A percentile compares a stretch with the other conserved stretches of the same genome.
Conservation (phyloP, 805 yeast genomes). For the Kluyveromyces aestuarii region DNA sequence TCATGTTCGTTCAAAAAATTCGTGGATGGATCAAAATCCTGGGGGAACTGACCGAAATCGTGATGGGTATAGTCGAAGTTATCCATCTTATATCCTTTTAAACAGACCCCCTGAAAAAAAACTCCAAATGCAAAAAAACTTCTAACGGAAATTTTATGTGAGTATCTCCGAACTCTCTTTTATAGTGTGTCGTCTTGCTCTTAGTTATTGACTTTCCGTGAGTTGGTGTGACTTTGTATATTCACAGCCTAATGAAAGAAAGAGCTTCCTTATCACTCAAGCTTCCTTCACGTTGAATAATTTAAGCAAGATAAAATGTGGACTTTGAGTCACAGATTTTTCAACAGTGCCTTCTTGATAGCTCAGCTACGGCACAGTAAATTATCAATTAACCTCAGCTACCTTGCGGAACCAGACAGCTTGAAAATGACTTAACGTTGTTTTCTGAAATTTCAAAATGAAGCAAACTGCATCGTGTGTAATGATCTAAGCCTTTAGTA, state of each 20-base stretch:
- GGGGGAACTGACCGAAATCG: not conserved
- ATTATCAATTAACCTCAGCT: not conserved
- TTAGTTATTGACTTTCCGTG: not conserved
- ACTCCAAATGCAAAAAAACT: not conserved
- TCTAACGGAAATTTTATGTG: not conserved
- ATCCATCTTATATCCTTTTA: not conserved
- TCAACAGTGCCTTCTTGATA: not conserved
- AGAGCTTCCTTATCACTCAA: not conserved
- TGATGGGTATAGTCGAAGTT: not conserved
- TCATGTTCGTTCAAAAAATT: not conserved
- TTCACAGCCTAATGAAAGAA: not conserved
- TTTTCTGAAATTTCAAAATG: not conserved
- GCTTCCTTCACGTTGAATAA: not conserved
- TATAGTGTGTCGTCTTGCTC: not conserved
- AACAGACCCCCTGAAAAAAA: too few relatives aligned
- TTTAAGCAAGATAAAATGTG: not conserved
- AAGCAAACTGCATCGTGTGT: not conserved
- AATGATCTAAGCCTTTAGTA: not conserved
- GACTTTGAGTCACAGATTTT: not conserved
- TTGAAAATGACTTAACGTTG: not conserved
- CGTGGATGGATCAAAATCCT: not conserved
- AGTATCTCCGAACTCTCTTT: not conserved
- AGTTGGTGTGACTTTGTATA: not conserved
- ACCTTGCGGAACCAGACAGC: not conserved
- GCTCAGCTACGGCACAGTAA: not conserved